A percentile compares a stretch with the other conserved stretches of the same genome.
phyloP scores from a whole-genome alignment of 495 filamentous ascomycete species.

The Thozetella sp. region DNA sequence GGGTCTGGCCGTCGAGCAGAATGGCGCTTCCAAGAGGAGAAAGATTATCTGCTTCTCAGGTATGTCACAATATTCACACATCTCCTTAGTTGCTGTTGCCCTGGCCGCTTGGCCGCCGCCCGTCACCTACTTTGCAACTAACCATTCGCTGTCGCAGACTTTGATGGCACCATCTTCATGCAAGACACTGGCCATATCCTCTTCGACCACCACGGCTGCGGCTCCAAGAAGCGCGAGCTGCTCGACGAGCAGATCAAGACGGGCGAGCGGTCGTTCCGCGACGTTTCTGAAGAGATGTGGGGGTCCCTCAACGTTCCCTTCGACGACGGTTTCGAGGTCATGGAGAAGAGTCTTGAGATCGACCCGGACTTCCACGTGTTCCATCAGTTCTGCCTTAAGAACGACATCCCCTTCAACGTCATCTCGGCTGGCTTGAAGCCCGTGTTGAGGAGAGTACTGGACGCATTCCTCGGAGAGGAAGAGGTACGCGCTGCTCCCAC shows the following conservation, averaged over 20 bases:
- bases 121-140: neutral
- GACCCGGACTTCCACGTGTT: conserved; percentile 69
- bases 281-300: conserved; percentile 82
- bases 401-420: conserved; percentile 72
- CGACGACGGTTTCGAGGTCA: conserved; percentile 72
- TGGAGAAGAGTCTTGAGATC: conserved; percentile 65
- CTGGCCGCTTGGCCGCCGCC: neutral
- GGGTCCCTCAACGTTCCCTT: conserved; percentile 68
- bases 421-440: conserved; percentile 76
- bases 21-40: conserved; percentile 28
- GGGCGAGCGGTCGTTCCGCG: conserved; percentile 69
- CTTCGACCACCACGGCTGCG: conserved; percentile 70
- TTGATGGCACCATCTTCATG: conserved; percentile 80
- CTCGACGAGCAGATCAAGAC: conserved; percentile 70
- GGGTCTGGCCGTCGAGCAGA: conserved; percentile 16
- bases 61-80: conserved; percentile 19
- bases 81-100: neutral
- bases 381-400: conserved; percentile 64
- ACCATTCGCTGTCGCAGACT: conserved; percentile 47
- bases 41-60: conserved; percentile 59
- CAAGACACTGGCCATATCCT: conserved; percentile 79
- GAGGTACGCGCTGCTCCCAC: conserved; percentile 27
- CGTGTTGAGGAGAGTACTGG: conserved; percentile 61
- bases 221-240: conserved; percentile 50
- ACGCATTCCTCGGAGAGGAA: conserved; percentile 66